Evolutionary conservation across 306 rosid genomes (phyloP), one percentile per base, ranked within the genome.

Genomic region (Fragaria ananassa): DNA sequence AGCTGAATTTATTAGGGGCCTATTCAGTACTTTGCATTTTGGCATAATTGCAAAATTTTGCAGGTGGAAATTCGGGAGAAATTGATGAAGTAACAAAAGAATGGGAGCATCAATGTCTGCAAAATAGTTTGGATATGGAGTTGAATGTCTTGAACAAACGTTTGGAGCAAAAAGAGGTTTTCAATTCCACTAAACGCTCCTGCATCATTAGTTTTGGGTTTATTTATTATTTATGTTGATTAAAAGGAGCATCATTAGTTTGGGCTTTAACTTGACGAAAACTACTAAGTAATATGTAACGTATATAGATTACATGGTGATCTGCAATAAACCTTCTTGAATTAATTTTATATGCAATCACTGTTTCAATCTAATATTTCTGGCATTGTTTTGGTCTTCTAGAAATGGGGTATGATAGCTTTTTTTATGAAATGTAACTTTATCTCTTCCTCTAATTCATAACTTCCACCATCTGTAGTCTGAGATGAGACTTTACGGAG

Each of bases 111-210:
- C 88, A 84, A 79, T 54, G 84, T 47, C 50, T 89, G 81, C 91
- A 85, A 66, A 88, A 86, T 81, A 89, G 89, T 50, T 69, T 91
- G 97, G 97, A 89, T 72, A 81, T 85, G 78, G 94, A 88, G 86
- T 81, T 91, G 88, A 84, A 80, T 54, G 97, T 89, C 79, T 88
- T 91, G 57, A 91, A 91, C 82, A 83, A 86, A 76, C 85, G 87
- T 75, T 85, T 91, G 83, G 94, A 88, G 87, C 93, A 88, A 80
- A 91, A 91, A 88, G 97, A 91, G 97, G 97, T 91, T 71, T 67
- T 61, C 61, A 60, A 71, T 81, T 66, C 44, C 39, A 50, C 39
- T 68, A 51, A 44, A 42, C 34, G 63, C 63, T 68, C 47, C 39
- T 51, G 64, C 15, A 19, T 31, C 11, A 23, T 21, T 27, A 44